Evolutionary conservation across 306 rosid genomes (phyloP).

Genomic region (Sphenostylis stenocarpa): DNA sequence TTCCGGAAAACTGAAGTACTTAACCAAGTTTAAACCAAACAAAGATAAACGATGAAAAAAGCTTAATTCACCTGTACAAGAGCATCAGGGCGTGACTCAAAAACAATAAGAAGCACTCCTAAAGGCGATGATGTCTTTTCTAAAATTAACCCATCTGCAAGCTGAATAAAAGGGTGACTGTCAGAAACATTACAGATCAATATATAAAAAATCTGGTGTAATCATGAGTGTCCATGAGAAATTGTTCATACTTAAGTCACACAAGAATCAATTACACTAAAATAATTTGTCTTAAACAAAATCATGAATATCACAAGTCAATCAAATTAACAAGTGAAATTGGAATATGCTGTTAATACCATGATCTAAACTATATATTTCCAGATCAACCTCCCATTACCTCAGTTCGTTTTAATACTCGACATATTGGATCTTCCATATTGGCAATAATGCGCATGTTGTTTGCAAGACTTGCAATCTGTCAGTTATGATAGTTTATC

Average conservation of each 20-base stretch:
- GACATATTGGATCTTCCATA: constrained; percentile 97
- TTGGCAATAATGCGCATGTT: constrained; percentile 81
- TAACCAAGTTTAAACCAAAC: neutral
- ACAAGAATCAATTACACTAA: constrained; percentile 14
- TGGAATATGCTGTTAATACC: constrained; percentile 17
- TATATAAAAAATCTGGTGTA: neutral
- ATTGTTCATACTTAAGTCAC: neutral
- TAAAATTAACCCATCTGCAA: constrained; percentile 86
- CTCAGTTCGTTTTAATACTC: constrained; percentile 76
- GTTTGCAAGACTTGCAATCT: constrained; percentile 84
- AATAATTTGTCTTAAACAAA: neutral
- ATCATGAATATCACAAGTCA: constrained; percentile 17
- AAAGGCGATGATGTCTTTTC: constrained; percentile 95
- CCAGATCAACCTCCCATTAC: constrained; percentile 40
- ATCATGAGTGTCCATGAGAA: constrained; percentile 13
- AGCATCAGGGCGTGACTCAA: constrained; percentile 99
- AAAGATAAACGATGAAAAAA: neutral
- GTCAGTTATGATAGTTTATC: constrained; percentile 43
- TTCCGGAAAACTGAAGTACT: neutral
- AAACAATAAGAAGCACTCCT: constrained; percentile 92
- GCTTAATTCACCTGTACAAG: constrained; percentile 74
- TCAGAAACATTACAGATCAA: constrained; percentile 39
- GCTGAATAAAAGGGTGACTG: constrained; percentile 48
- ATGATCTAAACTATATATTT: constrained; percentile 7
- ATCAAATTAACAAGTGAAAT: neutral